Evolutionary conservation across 2,329 filamentous ascomycete species (phyloP), one percentile per base, ranked within the genome.

Genomic region (Aspergillus pseudoterreus): DNA sequence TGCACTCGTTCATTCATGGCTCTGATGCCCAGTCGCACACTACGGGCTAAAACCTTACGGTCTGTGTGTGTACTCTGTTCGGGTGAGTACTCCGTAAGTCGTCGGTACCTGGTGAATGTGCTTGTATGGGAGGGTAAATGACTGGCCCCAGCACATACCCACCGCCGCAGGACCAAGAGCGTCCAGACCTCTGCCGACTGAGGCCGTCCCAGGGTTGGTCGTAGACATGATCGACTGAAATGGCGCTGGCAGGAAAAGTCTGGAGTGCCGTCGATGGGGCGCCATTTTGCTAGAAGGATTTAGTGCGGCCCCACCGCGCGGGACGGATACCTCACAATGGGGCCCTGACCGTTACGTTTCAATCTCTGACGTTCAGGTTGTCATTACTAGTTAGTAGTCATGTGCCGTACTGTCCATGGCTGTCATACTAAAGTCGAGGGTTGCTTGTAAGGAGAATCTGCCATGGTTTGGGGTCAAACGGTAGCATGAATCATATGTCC

Each of bases 371-470:
- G 45, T 42, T 48, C 45, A 45, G 52, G 50, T 48, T 11, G 10
- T 30, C 27, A 11, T 22, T 22, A 22, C 22, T 22, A 6, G 21
- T n/a, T 22, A 6, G 22, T 22, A 22, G 10, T 49, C 50, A 45
- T 44, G 52, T 46, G 47, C 43, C 48, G 42, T 45, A 49, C 49
- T 54, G 52, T 52, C 52, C 52, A 43, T 47, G 42, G 52, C 49
- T 54, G 52, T 49, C 52, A 54, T 22, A 38, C 32, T 41, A 14
- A 30, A 9, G 1, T 11, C 10, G 36, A 5, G n/a, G 12, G 12
- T 19, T 39, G 21, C 41, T 21, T n/a, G 41, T 14, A 6, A 43
- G 22, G 41, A 6, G 41, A 10, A 21, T 21, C 17, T 19, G 17
- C 4, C 19, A 14, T 10, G 39, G 17, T 24, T 24, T 11, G 14